A percentile compares a stretch with the other conserved stretches of the same genome.
These are phyloP conservation scores for Candida tropicalis DNA, from an alignment of 1,139 yeast species.

Conservation along the genomic window DNA sequence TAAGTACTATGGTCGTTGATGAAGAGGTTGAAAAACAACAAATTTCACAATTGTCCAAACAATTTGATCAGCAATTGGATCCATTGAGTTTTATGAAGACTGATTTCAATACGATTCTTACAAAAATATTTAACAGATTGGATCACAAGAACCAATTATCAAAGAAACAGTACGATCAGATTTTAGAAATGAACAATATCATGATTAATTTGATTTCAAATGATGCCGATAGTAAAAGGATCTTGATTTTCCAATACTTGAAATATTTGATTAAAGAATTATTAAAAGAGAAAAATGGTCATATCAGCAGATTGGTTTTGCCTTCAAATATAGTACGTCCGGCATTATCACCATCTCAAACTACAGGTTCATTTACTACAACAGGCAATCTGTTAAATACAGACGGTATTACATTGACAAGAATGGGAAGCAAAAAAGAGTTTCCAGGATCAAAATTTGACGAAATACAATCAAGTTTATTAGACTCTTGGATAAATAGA, in stretches of 20 bases:
- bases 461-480: conserved; percentile 46
- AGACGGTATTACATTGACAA: conserved; percentile 4
- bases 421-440: not conserved
- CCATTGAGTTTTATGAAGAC: conserved; percentile 39
- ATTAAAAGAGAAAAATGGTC: conserved; percentile 17
- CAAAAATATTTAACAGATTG: conserved; percentile 38
- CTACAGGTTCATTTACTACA: not conserved
- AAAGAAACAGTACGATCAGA: conserved; percentile 38
- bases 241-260: conserved; percentile 42
- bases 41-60: not conserved
- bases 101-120: conserved; percentile 36
- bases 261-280: conserved; percentile 46
- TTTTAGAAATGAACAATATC: conserved; percentile 35
- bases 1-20: conserved; percentile 30
- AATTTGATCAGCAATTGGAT: conserved; percentile 2
- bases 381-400: not conserved
- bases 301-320: conserved; percentile 32
- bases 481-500: conserved; percentile 48
- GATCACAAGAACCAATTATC: conserved; percentile 36
- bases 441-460: conserved; percentile 29
- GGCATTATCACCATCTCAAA: not conserved
- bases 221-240: conserved; percentile 24
- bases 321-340: conserved; percentile 29
- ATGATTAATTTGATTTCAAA: conserved; percentile 28
- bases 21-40: not conserved